phyloP scores from a whole-genome alignment of 2,329 filamentous ascomycete genomes.

The Proliferodiscus dingleyae region DNA sequence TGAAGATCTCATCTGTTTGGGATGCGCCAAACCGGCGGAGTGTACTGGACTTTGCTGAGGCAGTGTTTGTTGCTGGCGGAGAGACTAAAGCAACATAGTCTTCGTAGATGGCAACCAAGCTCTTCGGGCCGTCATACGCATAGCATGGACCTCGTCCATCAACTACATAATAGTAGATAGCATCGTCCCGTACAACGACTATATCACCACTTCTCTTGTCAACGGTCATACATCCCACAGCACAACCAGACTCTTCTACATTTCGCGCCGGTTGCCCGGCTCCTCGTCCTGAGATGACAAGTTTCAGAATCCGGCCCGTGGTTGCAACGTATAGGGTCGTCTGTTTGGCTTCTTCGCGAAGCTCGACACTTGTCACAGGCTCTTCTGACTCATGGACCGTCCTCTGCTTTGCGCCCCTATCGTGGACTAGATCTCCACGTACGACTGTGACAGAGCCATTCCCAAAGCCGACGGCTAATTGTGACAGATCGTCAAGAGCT shows the following conservation, averaged over 20 bases:
- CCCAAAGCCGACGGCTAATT: constrained; percentile 91
- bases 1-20: constrained; percentile 73
- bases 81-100: constrained; percentile 87
- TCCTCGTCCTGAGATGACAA: constrained; percentile 81
- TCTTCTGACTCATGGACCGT: constrained; percentile 97
- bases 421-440: constrained; percentile 89
- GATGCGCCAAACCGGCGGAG: constrained; percentile 67
- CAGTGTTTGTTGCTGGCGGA: constrained; percentile 54
- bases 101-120: constrained; percentile 69
- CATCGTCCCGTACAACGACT: constrained; percentile 89
- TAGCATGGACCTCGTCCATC: constrained; percentile 83
- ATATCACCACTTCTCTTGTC: constrained; percentile 78
- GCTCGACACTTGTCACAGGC: constrained; percentile 86
- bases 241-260: constrained; percentile 85
- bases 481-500: constrained; percentile 79
- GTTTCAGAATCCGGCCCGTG: constrained; percentile 77
- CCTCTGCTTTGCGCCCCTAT: constrained; percentile 87
- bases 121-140: constrained; percentile 89
- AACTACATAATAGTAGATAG: constrained; percentile 85
- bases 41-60: constrained; percentile 48
- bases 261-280: constrained; percentile 85
- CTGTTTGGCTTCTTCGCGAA: constrained; percentile 52
- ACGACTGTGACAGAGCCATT: constrained; percentile 94
- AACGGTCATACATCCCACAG: constrained; percentile 89
- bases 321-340: constrained; percentile 91